These are phyloP conservation scores for Dictyostelium capitatum DNA, from an alignment of 78 protist genomes.

Conservation along the genomic window DNA sequence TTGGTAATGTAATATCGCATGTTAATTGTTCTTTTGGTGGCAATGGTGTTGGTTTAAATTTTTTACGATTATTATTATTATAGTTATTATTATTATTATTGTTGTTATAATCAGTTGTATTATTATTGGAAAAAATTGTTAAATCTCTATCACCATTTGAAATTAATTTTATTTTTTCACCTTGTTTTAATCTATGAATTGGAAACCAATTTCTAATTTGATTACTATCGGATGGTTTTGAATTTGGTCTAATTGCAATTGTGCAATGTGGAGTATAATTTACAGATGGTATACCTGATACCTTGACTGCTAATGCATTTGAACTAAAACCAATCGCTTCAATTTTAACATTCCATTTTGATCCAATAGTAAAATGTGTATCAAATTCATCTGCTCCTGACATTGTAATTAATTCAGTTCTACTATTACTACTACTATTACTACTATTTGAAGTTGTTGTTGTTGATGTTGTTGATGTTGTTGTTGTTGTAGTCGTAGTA, in stretches of 20 bases:
- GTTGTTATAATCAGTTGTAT: background rate
- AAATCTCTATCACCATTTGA: background rate
- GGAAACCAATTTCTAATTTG: constrained; percentile 41
- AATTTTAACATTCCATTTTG: background rate
- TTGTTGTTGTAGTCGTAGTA: background rate
- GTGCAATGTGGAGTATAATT: constrained; percentile 54
- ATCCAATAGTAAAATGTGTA: constrained; percentile 32
- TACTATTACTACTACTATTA: no score
- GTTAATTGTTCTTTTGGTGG: background rate
- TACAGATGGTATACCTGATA: constrained; percentile 20
- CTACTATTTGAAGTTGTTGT: background rate
- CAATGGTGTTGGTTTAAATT: background rate
- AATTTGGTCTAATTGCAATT: constrained; percentile 54
- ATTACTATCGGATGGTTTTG: constrained; percentile 49
- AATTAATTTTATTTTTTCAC: background rate
- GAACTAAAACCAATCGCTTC: constrained; percentile 49
- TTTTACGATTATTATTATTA: background rate
- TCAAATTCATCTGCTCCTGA: background rate
- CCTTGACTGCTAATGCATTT: constrained; percentile 55
- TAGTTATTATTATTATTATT: background rate
- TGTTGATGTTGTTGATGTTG: background rate
- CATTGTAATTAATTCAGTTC: background rate
- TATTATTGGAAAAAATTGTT: background rate
- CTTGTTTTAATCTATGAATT: background rate
- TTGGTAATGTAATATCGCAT: background rate